These are phyloP conservation scores for Russula brevipes DNA, from an alignment of 768 basidiomycete species.

Conservation along the genomic window DNA sequence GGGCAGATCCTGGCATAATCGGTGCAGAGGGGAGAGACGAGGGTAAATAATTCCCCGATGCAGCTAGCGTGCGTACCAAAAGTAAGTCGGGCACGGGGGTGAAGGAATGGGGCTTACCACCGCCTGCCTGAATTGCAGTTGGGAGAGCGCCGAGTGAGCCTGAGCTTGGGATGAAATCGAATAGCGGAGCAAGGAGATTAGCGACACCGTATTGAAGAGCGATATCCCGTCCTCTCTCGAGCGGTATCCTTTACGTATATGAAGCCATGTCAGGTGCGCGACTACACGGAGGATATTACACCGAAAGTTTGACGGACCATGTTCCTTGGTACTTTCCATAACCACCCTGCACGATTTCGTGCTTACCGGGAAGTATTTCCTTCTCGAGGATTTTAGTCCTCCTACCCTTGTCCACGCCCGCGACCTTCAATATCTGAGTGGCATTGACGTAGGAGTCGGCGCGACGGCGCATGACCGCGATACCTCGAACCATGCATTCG, in stretches of 20 bases:
- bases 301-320: conserved; percentile 54
- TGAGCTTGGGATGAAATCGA: conserved; percentile 85
- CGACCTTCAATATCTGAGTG: conserved; percentile 98
- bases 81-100: not conserved
- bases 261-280: not conserved
- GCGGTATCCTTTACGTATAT: conserved; percentile 71
- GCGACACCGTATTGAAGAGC: conserved; percentile 90
- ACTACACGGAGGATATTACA: conserved; percentile 8
- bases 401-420: conserved; percentile 94
- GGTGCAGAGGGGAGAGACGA: conserved; percentile 64
- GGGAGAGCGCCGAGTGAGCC: conserved; percentile 67
- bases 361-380: conserved; percentile 90
- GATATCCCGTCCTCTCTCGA: conserved; percentile 89
- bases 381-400: conserved; percentile 97
- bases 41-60: conserved; percentile 26
- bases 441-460: conserved; percentile 96
- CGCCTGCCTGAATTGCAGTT: conserved; percentile 27
- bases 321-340: conserved; percentile 99
- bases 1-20: conserved; percentile 83
- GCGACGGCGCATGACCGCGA: conserved; percentile 96
- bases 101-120: conserved; percentile 12
- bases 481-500: conserved; percentile 97
- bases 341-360: conserved; percentile 98
- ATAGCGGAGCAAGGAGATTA: conserved; percentile 79
- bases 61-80: not conserved